Evolutionary conservation across 1,284 basidiomycete species (phyloP).

Genomic region (Pulveroboletus sp.): DNA sequence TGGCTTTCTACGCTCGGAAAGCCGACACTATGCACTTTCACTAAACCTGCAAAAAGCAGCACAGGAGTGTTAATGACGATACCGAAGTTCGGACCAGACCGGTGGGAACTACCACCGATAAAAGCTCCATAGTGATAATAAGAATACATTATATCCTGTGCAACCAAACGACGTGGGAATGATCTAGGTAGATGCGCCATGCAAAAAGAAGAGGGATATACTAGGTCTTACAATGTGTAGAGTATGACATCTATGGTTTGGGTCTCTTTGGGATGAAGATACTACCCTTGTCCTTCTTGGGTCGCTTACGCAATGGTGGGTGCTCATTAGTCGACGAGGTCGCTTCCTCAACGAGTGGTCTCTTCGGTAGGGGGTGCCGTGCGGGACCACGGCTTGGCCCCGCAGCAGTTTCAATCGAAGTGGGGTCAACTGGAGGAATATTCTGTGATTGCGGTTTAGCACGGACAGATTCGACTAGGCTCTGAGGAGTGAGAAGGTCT

Average conservation of each 20-base stretch:
- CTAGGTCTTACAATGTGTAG: background rate
- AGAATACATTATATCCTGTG: constrained; percentile 18
- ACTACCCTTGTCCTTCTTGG: constrained; percentile 44
- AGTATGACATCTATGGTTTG: constrained; percentile 24
- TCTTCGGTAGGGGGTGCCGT: constrained; percentile 23
- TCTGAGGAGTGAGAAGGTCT: constrained; percentile 37
- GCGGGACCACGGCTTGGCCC: background rate
- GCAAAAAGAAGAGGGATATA: constrained; percentile 2
- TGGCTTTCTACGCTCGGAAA: constrained; percentile 88
- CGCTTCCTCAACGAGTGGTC: constrained; percentile 21
- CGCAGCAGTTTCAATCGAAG: background rate
- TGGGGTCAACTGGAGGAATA: background rate
- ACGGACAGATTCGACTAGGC: constrained; percentile 33
- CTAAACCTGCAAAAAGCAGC: constrained; percentile 78
- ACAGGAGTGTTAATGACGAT: constrained; percentile 67
- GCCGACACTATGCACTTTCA: constrained; percentile 82
- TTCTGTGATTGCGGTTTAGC: constrained; percentile 28
- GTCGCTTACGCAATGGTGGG: constrained; percentile 36
- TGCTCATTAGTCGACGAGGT: constrained; percentile 19
- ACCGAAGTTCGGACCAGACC: constrained; percentile 80
- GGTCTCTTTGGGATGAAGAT: constrained; percentile 54
- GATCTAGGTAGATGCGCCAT: constrained; percentile 8
- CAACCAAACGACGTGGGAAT: constrained; percentile 6
- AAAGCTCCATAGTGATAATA: constrained; percentile 42
- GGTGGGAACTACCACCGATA: constrained; percentile 83